These are phyloP conservation scores for Brettanomyces bruxellensis DNA, from an alignment of 805 yeast species.

Conservation along the genomic window DNA sequence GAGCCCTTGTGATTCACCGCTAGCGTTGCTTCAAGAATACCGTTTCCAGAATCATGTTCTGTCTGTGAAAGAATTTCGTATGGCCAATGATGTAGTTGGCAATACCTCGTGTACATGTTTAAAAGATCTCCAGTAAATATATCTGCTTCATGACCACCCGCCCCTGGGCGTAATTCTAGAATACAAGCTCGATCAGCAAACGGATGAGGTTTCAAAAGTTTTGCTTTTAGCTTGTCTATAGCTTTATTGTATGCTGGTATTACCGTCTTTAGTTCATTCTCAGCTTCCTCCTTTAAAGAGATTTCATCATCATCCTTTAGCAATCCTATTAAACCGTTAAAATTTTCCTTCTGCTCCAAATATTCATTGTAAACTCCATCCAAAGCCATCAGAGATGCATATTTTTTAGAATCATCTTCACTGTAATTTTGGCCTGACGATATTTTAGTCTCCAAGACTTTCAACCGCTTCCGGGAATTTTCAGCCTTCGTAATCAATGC, in stretches of 20 bases:
- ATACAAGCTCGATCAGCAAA: conserved; percentile 72
- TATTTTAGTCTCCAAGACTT: conserved; percentile 31
- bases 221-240: conserved; percentile 39
- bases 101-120: conserved; percentile 72
- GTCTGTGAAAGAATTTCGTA: conserved; percentile 48
- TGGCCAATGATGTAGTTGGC: conserved; percentile 60
- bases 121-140: conserved; percentile 75
- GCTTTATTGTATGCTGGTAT: conserved; percentile 36
- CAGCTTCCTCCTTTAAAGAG: conserved; percentile 49
- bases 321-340: conserved; percentile 27
- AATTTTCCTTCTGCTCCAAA: conserved; percentile 21
- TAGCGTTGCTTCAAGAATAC: conserved; percentile 69
- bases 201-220: conserved; percentile 66
- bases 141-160: conserved; percentile 92
- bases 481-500: conserved; percentile 40
- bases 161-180: conserved; percentile 86
- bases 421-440: conserved; percentile 35
- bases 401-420: conserved; percentile 38
- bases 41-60: conserved; percentile 51
- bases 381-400: conserved; percentile 35
- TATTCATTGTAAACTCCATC: conserved; percentile 34
- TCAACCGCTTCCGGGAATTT: conserved; percentile 31
- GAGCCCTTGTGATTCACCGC: conserved; percentile 69
- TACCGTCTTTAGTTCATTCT: conserved; percentile 40
- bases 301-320: conserved; percentile 32